Base-by-base conservation (phyloP, 306 rosid genomes). In the Cucurbita pepo region DNA sequence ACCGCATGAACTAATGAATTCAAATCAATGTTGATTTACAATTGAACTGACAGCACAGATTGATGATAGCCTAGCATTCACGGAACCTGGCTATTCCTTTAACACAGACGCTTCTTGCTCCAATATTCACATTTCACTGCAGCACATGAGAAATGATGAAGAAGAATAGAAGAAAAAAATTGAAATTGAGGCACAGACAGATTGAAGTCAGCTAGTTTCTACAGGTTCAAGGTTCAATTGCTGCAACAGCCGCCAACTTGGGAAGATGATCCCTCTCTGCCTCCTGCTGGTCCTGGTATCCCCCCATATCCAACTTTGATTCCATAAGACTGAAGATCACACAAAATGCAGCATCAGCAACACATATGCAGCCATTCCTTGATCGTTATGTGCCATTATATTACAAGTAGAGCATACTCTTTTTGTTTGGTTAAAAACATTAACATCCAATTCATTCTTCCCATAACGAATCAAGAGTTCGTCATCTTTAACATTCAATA, bases 261-360 rank as follows among this genome's bases (percentile, higher is more conserved):
- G 25, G 99, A 77, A 77, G 96, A 82, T 30, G 96, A 82, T 52
- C 97, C 99, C 79, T 95, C 94, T 81, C 99, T 87, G 79, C 97
- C 95, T 38, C 95, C 96, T 48, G 97, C 84, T 61, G 99, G 95
- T 82, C 99, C 99, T 5, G 99, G 96, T 70, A 95, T 80, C 74
- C 99, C 99, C 48, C 97, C 99, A 70, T 91, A 95, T 72, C 99
- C 99, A 16, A 95, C 95, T 83, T 95, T 95, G 77, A 95, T 95
- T 77, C 99, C 99, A 75, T 95, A 88, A 56, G 99, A 91, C 99
- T 95, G 92, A 86, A 80, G 80, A 72, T 71, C 70, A 76, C 61
- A 2, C 0, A 56, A 55, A 71, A 41, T 76, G 79, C 77, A 81
- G 76, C 50, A 75, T 76, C 40, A 77, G 45, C 43, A 60, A 64